phyloP scores from a whole-genome alignment of 1,284 basidiomycete genomes.

The Phenoliferia sp. region DNA sequence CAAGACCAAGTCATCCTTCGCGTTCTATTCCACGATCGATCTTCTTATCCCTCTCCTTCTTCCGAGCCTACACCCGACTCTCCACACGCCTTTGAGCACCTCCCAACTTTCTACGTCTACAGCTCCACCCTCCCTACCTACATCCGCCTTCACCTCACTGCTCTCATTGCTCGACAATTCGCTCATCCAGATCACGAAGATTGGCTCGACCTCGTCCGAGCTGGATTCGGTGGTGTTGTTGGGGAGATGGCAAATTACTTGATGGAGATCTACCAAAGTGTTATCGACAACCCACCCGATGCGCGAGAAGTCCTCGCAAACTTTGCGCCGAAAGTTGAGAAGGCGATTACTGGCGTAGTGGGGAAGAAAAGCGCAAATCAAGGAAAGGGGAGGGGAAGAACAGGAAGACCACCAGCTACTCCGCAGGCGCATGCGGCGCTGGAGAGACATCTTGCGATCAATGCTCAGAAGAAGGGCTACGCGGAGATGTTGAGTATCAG shows the following conservation, averaged over 20 bases:
- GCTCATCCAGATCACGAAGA: slow-evolving; percentile 43
- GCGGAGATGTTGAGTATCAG: slow-evolving; percentile 55
- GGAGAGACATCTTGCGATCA: slow-evolving; percentile 45
- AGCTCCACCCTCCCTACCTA: slow-evolving; percentile 72
- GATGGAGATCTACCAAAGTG: slow-evolving; percentile 61
- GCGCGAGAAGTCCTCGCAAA: slow-evolving; percentile 57
- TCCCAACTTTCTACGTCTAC: slow-evolving; percentile 70
- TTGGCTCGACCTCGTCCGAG: slow-evolving; percentile 54
- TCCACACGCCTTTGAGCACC: slow-evolving; percentile 42
- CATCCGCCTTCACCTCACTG: slow-evolving; percentile 76
- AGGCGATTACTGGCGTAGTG: slow-evolving; percentile 5
- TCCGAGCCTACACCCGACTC: slow-evolving; percentile 30
- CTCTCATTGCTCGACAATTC: slow-evolving; percentile 43
- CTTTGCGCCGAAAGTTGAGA: not conserved
- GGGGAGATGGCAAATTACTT: slow-evolving; percentile 69
- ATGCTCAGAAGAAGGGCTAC: slow-evolving; percentile 51
- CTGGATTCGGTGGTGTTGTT: slow-evolving; percentile 65
- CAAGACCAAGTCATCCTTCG: slow-evolving; percentile 57
- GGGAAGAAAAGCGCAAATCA: slow-evolving; percentile 33
- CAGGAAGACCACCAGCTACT: slow-evolving; percentile 35
- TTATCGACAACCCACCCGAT: slow-evolving; percentile 67
- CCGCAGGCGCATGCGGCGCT: slow-evolving; percentile 57
- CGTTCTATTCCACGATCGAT: slow-evolving; percentile 55
- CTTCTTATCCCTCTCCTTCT: slow-evolving; percentile 51
- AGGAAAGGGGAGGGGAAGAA: slow-evolving; percentile 32